Evolutionary conservation across 1,284 basidiomycete species (phyloP), one percentile per base, ranked within the genome.

Genomic region (Heterobasidion irregulare): DNA sequence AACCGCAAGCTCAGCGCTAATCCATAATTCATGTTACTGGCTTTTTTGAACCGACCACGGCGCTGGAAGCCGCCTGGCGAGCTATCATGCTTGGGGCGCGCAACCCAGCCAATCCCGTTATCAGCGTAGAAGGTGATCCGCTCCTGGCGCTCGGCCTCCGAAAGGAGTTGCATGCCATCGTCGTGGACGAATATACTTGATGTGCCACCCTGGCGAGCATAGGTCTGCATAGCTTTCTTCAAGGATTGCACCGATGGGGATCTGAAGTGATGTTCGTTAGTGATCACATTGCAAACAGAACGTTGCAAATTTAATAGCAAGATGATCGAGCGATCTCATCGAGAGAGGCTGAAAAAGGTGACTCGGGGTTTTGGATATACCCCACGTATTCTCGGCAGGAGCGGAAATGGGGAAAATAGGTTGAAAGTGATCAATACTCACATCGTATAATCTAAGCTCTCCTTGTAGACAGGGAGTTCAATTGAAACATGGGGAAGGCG

Each of bases 211-310:
- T 92, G 89, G 1, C 88, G 76, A 16, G 89, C 88, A 65, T 92
- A 92, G 1, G 88, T 91, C 64, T 88, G 87, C 83, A 93, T 92
- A 0, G 90, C 91, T 66, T 83, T 84, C 71, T 94, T 92, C 58
- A 94, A 70, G 0, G 86, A 92, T 59, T 82, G 79, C 45, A 94
- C 82, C 1, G 91, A 92, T 1, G 88, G 90, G 6, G 79, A 85
- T 86, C 63, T 15, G 38, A 49, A 12, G 38, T 1, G 38, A 41
- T 41, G 8, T 41, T 10, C 10, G 10, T 41, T 8, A 12, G 38
- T 8, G 10, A 12, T 41, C 26, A 26, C 26, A 26, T 26, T 26
- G 26, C 26, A 26, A 26, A 26, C 26, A 26, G 26, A 26, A 26
- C 26, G 26, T 26, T 26, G 26, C 26, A 26, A 26, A 26, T 26